These are phyloP conservation scores for Penicillium mononematosum DNA, from an alignment of 495 filamentous ascomycete genomes.

Conservation along the genomic window DNA sequence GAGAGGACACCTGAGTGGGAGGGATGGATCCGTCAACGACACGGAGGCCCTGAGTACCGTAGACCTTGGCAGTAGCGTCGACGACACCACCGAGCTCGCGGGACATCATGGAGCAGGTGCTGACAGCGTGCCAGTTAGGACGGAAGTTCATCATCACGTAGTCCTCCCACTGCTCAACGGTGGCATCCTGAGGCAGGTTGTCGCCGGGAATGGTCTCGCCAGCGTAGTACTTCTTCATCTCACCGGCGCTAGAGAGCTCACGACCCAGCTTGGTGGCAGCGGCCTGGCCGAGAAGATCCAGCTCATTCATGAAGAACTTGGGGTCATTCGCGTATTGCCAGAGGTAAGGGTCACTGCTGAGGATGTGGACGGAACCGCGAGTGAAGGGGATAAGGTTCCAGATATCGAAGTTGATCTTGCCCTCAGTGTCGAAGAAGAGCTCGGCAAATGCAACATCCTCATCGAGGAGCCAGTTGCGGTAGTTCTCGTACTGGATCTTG, in stretches of 20 bases:
- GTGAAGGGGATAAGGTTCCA: slow-evolving; percentile 51
- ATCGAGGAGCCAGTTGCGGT: slow-evolving; percentile 30
- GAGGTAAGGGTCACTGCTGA: slow-evolving; percentile 34
- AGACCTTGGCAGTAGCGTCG: slow-evolving; percentile 42
- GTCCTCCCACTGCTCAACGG: slow-evolving; percentile 45
- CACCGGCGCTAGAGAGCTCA: slow-evolving; percentile 31
- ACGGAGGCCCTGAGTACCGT: slow-evolving; percentile 44
- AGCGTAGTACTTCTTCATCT: slow-evolving; percentile 34
- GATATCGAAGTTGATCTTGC: slow-evolving; percentile 36
- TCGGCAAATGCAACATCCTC: slow-evolving; percentile 30
- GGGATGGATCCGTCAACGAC: slow-evolving; percentile 47
- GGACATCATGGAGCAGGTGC: slow-evolving; percentile 50
- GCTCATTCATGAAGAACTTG: slow-evolving; percentile 48
- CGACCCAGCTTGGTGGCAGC: slow-evolving; percentile 50
- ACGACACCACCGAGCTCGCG: slow-evolving; percentile 49
- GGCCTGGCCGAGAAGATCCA: slow-evolving; percentile 49
- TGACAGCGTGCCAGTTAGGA: slow-evolving; percentile 47
- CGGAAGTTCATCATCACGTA: slow-evolving; percentile 29
- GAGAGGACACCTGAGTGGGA: slow-evolving; percentile 36
- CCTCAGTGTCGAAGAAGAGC: slow-evolving; percentile 33
- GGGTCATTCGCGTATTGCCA: slow-evolving; percentile 49
- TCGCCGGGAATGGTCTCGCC: slow-evolving; percentile 46
- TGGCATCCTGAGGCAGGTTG: slow-evolving; percentile 28
- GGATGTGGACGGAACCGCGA: slow-evolving; percentile 53
- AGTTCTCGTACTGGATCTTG: slow-evolving; percentile 27